Percentiles rank a stretch among this genome's conserved stretches.
Evolutionary conservation across 2,329 filamentous ascomycete genomes (phyloP).

Genomic region (Exutisphaerella laricina): DNA sequence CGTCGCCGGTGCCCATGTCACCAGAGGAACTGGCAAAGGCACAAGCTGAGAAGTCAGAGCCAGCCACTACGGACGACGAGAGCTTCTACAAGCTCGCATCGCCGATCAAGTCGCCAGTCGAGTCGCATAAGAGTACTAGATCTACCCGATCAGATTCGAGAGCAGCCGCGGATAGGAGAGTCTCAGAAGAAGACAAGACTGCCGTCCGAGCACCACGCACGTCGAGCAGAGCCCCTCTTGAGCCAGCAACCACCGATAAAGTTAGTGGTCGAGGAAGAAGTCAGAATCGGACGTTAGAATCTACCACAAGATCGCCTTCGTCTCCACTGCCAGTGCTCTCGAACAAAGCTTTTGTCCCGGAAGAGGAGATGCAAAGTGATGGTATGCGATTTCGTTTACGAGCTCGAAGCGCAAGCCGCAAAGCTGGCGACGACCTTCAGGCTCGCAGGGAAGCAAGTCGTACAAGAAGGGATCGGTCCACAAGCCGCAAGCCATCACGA

Average conservation of each 20-base stretch:
- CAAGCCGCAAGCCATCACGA: slow-evolving; percentile 17
- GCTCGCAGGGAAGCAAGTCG: slow-evolving; percentile 29
- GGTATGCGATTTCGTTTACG: slow-evolving; percentile 44
- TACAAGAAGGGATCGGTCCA: slow-evolving; percentile 20
- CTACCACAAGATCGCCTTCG: slow-evolving; percentile 65
- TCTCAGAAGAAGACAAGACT: background rate
- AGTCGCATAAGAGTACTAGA: slow-evolving; percentile 23
- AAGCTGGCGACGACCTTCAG: slow-evolving; percentile 33
- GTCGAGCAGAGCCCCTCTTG: slow-evolving; percentile 4
- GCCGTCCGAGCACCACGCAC: slow-evolving; percentile 5
- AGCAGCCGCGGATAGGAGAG: slow-evolving; percentile 1
- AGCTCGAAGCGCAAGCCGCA: slow-evolving; percentile 47
- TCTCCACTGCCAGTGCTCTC: slow-evolving; percentile 72
- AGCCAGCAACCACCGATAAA: background rate
- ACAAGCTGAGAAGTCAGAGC: slow-evolving; percentile 40
- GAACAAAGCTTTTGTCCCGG: slow-evolving; percentile 49
- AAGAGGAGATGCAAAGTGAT: slow-evolving; percentile 48
- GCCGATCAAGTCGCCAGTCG: slow-evolving; percentile 33
- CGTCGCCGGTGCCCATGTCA: slow-evolving; percentile 90
- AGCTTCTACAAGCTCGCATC: slow-evolving; percentile 41
- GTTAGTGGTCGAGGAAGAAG: slow-evolving; percentile 54
- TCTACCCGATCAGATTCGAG: slow-evolving; percentile 5
- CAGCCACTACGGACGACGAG: slow-evolving; percentile 46
- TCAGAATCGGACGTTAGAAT: slow-evolving; percentile 53
- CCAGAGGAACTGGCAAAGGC: slow-evolving; percentile 62